These are phyloP conservation scores for Neurospora pannonica DNA, from an alignment of 495 filamentous ascomycete genomes.

Conservation along the genomic window DNA sequence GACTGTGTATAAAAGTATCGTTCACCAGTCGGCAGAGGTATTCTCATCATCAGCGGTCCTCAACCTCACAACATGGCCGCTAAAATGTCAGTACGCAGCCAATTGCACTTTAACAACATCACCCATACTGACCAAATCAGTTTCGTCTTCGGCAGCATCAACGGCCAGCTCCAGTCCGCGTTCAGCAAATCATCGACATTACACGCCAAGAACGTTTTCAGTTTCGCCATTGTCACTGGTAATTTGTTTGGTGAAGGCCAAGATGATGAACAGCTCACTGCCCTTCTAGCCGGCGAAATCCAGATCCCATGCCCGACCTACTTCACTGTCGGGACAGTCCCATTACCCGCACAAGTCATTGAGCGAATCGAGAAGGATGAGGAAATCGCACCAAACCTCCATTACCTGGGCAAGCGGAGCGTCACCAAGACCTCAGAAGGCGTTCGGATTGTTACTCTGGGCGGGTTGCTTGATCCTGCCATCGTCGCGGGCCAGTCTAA, in stretches of 20 bases:
- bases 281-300: slow-evolving; percentile 62
- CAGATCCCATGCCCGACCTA: slow-evolving; percentile 72
- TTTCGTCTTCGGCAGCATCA: slow-evolving; percentile 68
- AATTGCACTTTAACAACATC: slow-evolving; percentile 2
- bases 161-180: slow-evolving; percentile 59
- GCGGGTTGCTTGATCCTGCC: slow-evolving; percentile 53
- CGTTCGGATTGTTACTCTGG: slow-evolving; percentile 70
- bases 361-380: slow-evolving; percentile 61
- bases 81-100: slow-evolving; percentile 21
- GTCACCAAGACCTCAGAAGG: slow-evolving; percentile 84
- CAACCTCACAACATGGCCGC: slow-evolving; percentile 13
- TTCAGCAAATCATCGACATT: slow-evolving; percentile 72
- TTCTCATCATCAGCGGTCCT: neutral
- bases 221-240: slow-evolving; percentile 73
- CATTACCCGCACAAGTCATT: slow-evolving; percentile 58
- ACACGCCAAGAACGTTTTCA: slow-evolving; percentile 76
- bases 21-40: neutral
- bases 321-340: slow-evolving; percentile 62
- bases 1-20: neutral
- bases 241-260: slow-evolving; percentile 63
- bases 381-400: slow-evolving; percentile 80
- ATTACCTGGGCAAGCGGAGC: slow-evolving; percentile 76
- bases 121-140: slow-evolving; percentile 41
- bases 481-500: slow-evolving; percentile 43
- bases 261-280: slow-evolving; percentile 47